Conservation (phyloP, 345 rosid genomes). For the Sisymbrium irio region DNA sequence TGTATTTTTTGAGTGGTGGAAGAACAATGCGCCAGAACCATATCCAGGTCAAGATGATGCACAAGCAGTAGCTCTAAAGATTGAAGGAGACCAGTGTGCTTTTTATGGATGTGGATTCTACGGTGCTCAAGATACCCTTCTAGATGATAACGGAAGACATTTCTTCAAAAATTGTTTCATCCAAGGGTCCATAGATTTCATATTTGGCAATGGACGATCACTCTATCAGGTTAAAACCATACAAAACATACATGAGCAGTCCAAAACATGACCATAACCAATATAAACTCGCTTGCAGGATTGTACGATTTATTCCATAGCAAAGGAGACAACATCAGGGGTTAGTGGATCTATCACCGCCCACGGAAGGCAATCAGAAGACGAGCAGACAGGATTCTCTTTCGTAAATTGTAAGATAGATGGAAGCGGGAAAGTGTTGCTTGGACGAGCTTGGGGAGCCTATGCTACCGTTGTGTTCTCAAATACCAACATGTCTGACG, state of each 20-base stretch:
- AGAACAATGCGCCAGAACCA: slow-evolving; percentile 75
- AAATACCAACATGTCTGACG: slow-evolving; percentile 57
- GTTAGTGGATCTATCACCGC: slow-evolving; percentile 55
- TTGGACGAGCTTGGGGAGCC: slow-evolving; percentile 75
- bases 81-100: slow-evolving; percentile 73
- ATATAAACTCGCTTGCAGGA: slow-evolving; percentile 23
- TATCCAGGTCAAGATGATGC: slow-evolving; percentile 63
- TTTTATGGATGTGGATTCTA: slow-evolving; percentile 80
- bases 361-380: slow-evolving; percentile 47
- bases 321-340: slow-evolving; percentile 24
- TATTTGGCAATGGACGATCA: slow-evolving; percentile 16
- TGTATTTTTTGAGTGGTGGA: slow-evolving; percentile 1
- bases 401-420: slow-evolving; percentile 57
- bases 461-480: slow-evolving; percentile 68
- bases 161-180: slow-evolving; percentile 70
- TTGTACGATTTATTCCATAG: slow-evolving; percentile 49
- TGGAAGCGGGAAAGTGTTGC: slow-evolving; percentile 68
- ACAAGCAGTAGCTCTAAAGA: slow-evolving; percentile 82
- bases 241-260: background rate
- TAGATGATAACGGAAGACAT: slow-evolving; percentile 71
- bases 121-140: slow-evolving; percentile 89
- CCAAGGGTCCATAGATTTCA: slow-evolving; percentile 62
- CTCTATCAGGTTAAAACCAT: slow-evolving; percentile 15
- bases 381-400: slow-evolving; percentile 64
- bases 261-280: slow-evolving; percentile 9